Evolutionary conservation across 345 rosid species (phyloP).

Genomic region (Schrenkiella parvula): DNA sequence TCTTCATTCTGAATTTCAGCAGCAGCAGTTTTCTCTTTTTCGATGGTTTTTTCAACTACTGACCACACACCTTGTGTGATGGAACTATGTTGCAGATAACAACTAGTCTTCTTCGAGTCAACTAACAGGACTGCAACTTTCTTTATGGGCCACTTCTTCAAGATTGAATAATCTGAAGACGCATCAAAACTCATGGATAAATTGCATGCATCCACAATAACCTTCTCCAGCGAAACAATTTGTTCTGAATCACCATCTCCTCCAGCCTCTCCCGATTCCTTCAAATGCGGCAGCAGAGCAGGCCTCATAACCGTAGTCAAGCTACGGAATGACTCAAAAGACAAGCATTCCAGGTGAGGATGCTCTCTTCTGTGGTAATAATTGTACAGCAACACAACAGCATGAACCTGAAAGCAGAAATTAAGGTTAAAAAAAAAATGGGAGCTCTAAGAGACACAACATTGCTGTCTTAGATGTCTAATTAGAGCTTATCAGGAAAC

Average conservation of each 20-base stretch:
- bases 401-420: constrained; percentile 48
- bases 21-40: constrained; percentile 12
- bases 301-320: constrained; percentile 51
- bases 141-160: constrained; percentile 53
- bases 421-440: neutral
- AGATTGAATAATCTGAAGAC: constrained; percentile 37
- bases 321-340: constrained; percentile 64
- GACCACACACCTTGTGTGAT: constrained; percentile 73
- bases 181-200: constrained; percentile 48
- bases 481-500: neutral
- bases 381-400: constrained; percentile 71
- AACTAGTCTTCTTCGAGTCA: constrained; percentile 49
- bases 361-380: constrained; percentile 61
- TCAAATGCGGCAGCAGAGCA: constrained; percentile 44
- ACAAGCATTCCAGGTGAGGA: constrained; percentile 42
- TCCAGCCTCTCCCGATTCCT: constrained; percentile 34
- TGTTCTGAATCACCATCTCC: constrained; percentile 39
- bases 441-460: neutral
- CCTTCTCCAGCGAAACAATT: constrained; percentile 49
- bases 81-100: constrained; percentile 46
- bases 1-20: constrained; percentile 30
- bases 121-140: constrained; percentile 58
- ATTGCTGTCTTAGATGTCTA: neutral
- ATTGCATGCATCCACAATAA: constrained; percentile 63
- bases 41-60: constrained; percentile 54